A percentile compares a stretch with the other conserved stretches of the same genome.
phyloP scores from a whole-genome alignment of 2,329 filamentous ascomycete genomes.

The Pseudocercospora macadamiae region DNA sequence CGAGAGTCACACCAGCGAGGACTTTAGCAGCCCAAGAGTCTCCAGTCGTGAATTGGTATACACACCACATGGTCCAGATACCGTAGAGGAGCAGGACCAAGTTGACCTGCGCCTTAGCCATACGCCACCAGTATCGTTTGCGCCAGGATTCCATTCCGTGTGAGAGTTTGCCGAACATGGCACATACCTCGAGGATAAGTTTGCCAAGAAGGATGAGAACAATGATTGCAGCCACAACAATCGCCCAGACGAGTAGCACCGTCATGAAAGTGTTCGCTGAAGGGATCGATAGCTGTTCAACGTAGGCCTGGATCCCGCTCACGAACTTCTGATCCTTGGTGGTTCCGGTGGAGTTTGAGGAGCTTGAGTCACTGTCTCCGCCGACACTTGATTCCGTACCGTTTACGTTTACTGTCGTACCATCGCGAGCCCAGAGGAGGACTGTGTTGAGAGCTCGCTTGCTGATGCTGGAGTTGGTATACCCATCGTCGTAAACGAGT shows the following conservation, averaged over 20 bases:
- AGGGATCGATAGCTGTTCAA: constrained; percentile 82
- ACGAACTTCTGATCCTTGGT: constrained; percentile 60
- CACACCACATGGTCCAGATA: constrained; percentile 92
- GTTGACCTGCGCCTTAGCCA: constrained; percentile 85
- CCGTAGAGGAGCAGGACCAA: constrained; percentile 91
- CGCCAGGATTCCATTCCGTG: constrained; percentile 80
- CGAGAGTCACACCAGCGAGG: constrained; percentile 80
- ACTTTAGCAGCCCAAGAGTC: constrained; percentile 92
- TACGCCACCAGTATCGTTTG: constrained; percentile 92
- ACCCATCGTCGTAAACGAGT: constrained; percentile 68
- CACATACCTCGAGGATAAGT: constrained; percentile 87
- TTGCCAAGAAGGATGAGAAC: constrained; percentile 89
- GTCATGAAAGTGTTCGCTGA: constrained; percentile 96
- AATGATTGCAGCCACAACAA: constrained; percentile 79
- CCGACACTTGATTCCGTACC: constrained; percentile 41
- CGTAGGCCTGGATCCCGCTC: constrained; percentile 77
- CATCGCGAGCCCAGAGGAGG: constrained; percentile 37
- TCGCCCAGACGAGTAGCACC: constrained; percentile 83
- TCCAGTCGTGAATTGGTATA: constrained; percentile 91
- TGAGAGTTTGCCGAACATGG: constrained; percentile 85
- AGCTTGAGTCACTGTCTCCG: constrained; percentile 28
- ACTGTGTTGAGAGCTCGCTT: constrained; percentile 32
- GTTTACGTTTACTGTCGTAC: constrained; percentile 44
- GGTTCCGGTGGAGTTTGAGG: constrained; percentile 27
- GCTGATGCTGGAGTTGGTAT: constrained; percentile 40